Evolutionary conservation across 345 rosid genomes (phyloP), one percentile per base, ranked within the genome.

Genomic region (Carallia brachiata): DNA sequence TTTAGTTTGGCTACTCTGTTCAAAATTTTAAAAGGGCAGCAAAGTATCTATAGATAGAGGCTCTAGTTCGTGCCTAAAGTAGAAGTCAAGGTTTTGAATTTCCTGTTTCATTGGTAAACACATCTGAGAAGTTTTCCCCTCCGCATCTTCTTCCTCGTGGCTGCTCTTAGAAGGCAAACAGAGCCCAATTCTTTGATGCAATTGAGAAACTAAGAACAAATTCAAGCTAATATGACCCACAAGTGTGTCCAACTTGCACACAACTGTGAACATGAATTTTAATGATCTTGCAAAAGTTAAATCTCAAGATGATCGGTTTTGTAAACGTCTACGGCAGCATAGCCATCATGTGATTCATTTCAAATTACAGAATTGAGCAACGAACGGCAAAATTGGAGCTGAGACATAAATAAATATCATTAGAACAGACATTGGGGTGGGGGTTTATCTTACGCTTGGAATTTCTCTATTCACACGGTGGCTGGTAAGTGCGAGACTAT

Each of bases 381-480:
- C 4, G 6, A 59, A 61, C 34, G 31, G 32, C 34, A 15, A 36
- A 32, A 32, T 32, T 32, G 34, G 23, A 23, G 23, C 23, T 23
- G 23, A 23, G 23, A 23, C 23, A 23, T 23, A 23, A 23, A 23
- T 23, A 23, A 23, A 23, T 23, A 23, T 23, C 23, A 23, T 23
- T 23, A 23, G 23, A 23, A 23, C 23, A 23, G 23, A 23, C 23
- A 23, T 23, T 15, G 50, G 50, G 16, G 0, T 2, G 50, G 50
- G 16, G 34, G 34, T 32, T 44, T 44, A 44, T 44, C 50, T 44
- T 44, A 44, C 50, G 12, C 16, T 44, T 44, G 16, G 16, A 44
- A 44, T 44, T 57, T 31, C 63, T 44, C 54, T 1, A 19, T n/a
- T 75, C 81, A 91, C 77, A 84, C 85, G 71, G 91, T 85, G 44